Base-by-base conservation (phyloP, 306 rosid species). In the Casuarina glauca region DNA sequence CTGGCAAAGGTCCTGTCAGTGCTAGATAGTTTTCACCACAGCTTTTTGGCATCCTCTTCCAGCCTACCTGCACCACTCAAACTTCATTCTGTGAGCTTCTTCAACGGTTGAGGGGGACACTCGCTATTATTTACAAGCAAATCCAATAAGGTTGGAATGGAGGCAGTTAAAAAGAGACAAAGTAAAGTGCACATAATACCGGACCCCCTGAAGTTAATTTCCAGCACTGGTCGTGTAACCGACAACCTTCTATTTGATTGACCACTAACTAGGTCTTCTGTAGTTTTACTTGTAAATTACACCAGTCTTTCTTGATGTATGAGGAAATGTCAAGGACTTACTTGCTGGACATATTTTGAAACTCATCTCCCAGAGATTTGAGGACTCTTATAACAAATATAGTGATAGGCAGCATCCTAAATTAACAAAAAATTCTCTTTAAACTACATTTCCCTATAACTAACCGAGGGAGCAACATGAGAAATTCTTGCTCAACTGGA, bases 1-100 rank as follows among this genome's bases (percentile, higher is more conserved):
- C 90, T 41, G 97, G 97, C 60, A 87, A 86, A 48, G 97, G 84
- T 79, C 97, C 99, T 1, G 97, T 93, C 58, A 95, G 73, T 78
- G 97, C 97, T 85, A 93, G 88, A 77, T 83, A 88, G 84, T 91
- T 95, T 78, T 66, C 94, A 74, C 99, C 97, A 38, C 57, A 73
- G 75, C 61, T 84, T 61, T 77, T 86, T 17, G 87, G 81, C 89
- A 91, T 45, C 80, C 84, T 91, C 90, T 95, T 93, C 99, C 97
- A 95, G 85, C 84, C 87, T 64, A 92, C n/a, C 98, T 92, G 97
- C 68, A 48, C 51, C 72, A 82, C 61, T 69, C 77, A 77, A 79
- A 76, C 83, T 49, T 71, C 76, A 78, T 72, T 82, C 35, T 26
- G 32, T 62, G 58, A 87, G 75, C 70, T 79, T 79, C 53, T 76